Conservation (phyloP, 176 grass and related monocot genomes). For the Phoenix roebelenii region DNA sequence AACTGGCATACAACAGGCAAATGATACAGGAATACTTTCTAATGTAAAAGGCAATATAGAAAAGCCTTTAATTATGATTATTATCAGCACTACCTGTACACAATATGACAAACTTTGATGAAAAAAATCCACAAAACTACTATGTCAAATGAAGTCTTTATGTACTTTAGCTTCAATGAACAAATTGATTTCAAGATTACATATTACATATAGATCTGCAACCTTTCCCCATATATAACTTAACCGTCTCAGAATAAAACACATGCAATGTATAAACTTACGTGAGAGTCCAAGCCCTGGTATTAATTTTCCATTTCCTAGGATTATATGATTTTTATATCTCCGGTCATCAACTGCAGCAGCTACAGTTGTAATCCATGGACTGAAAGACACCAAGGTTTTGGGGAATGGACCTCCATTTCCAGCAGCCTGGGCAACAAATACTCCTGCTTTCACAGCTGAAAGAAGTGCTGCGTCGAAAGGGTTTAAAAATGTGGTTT, state of each 20-base stretch:
- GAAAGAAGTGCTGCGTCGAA: constrained; percentile 95
- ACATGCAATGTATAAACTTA: constrained; percentile 35
- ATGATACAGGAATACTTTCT: too few relatives aligned
- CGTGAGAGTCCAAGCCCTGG: constrained; percentile 94
- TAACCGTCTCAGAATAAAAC: not conserved
- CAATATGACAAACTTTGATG: too few relatives aligned
- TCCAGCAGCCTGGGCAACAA: constrained; percentile 95
- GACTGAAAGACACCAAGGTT: constrained; percentile 96
- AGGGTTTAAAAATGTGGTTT: constrained; percentile 90
- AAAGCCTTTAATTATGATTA: too few relatives aligned
- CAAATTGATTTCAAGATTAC: not conserved
- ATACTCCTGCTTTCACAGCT: constrained; percentile 94
- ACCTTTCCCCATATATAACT: not conserved
- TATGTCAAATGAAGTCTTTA: too few relatives aligned
- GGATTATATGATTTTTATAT: constrained; percentile 92
- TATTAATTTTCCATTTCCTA: constrained; percentile 76
- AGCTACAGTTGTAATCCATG: constrained; percentile 97
- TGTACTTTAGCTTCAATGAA: not conserved
- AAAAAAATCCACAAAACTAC: too few relatives aligned
- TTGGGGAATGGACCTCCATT: constrained; percentile 96
- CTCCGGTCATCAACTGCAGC: constrained; percentile 93
- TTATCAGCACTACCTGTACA: too few relatives aligned
- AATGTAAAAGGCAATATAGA: too few relatives aligned
- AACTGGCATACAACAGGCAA: too few relatives aligned
- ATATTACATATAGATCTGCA: not conserved